phyloP scores from a whole-genome alignment of 1,139 yeast species.

The Lodderomyces oxycetoniae region DNA sequence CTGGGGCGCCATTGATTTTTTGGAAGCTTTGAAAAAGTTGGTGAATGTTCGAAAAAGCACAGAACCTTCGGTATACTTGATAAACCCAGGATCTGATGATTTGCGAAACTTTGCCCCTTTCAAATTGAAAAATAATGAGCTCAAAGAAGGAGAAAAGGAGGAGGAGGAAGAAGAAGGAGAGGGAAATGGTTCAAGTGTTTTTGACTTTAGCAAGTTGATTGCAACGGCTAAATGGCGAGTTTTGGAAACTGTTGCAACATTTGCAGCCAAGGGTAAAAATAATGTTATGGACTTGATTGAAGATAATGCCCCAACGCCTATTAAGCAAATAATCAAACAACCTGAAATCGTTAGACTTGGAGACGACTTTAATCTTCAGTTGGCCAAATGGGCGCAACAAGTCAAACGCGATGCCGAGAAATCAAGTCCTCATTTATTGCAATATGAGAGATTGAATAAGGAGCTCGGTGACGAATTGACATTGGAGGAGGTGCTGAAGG shows the following conservation, averaged over 20 bases:
- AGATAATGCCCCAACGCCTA: constrained; percentile 61
- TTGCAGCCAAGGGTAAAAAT: constrained; percentile 64
- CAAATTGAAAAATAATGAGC: constrained; percentile 13
- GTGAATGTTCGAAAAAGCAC: constrained; percentile 66
- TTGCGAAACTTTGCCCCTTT: constrained; percentile 72
- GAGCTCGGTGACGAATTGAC: constrained; percentile 67
- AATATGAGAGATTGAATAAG: constrained; percentile 49
- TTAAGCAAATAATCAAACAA: constrained; percentile 61
- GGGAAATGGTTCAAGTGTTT: constrained; percentile 9
- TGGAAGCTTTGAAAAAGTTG: constrained; percentile 47
- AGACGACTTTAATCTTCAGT: constrained; percentile 86
- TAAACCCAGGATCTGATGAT: constrained; percentile 80
- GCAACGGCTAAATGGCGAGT: constrained; percentile 81
- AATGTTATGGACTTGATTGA: constrained; percentile 57
- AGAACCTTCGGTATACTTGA: constrained; percentile 66
- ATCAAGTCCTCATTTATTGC: constrained; percentile 36
- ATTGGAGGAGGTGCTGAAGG: constrained; percentile 53
- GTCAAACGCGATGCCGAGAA: constrained; percentile 90
- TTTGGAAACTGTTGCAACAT: constrained; percentile 77
- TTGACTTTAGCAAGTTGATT: constrained; percentile 45
- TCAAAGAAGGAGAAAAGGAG: too few relatives aligned
- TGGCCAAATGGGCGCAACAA: constrained; percentile 96
- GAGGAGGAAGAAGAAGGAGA: constrained; percentile 17
- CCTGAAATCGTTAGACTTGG: constrained; percentile 80
- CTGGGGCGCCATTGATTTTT: constrained; percentile 90